These are phyloP conservation scores for Hypoxylon perforatum DNA, from an alignment of 495 filamentous ascomycete species.

Conservation along the genomic window DNA sequence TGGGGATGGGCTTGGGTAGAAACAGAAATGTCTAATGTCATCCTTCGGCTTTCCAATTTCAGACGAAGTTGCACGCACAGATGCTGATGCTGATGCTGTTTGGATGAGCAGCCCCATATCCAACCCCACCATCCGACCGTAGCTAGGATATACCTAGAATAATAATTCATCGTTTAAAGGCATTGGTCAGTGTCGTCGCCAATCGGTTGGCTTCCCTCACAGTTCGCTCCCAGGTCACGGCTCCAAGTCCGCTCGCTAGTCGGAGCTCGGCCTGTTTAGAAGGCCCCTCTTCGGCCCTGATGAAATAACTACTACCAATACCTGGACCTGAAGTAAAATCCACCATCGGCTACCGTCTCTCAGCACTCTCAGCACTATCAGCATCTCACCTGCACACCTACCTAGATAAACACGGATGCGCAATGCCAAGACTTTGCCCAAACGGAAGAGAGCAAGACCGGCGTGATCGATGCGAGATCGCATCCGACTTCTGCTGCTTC, in stretches of 20 bases:
- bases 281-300: neutral
- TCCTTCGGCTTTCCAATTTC: slow-evolving; percentile 21
- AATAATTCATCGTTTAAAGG: slow-evolving; percentile 26
- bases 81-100: slow-evolving; percentile 19
- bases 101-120: slow-evolving; percentile 1
- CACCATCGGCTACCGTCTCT: slow-evolving; percentile 11
- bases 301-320: neutral
- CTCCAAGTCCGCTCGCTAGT: neutral
- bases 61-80: slow-evolving; percentile 7
- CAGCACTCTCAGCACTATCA: neutral
- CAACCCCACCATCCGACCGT: slow-evolving; percentile 30
- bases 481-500: neutral
- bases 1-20: neutral
- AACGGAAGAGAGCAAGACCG: slow-evolving; percentile 7
- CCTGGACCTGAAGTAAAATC: too few relatives aligned
- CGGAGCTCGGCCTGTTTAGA: slow-evolving; percentile 16
- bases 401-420: slow-evolving; percentile 11
- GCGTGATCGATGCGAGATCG: slow-evolving; percentile 17
- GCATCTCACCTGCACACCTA: too few relatives aligned
- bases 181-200: slow-evolving; percentile 23
- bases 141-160: slow-evolving; percentile 31
- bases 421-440: slow-evolving; percentile 24
- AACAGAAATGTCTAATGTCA: slow-evolving; percentile 9
- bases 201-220: slow-evolving; percentile 40
- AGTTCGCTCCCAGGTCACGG: too few relatives aligned